Evolutionary conservation across 2,329 filamentous ascomycete species (phyloP), one percentile per base, ranked within the genome.

Genomic region (Sporothrix brasiliensis): DNA sequence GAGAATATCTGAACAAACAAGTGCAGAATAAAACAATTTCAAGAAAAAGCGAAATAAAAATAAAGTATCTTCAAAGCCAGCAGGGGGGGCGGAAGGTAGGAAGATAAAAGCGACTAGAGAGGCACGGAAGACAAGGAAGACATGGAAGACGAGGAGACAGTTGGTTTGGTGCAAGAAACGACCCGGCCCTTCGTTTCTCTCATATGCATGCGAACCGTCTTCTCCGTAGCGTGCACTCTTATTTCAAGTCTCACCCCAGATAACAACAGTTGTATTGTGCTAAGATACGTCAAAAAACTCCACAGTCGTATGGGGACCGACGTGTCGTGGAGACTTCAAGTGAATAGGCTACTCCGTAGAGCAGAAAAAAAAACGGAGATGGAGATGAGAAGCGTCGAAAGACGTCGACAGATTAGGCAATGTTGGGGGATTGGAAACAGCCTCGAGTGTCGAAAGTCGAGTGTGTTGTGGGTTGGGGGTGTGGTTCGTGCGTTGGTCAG

Each of bases 391-490:
- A 52, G 21, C 63, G 24, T 66, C 54, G 67, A 39, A 34, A 60
- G 24, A 50, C 16, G 41, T 24, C 47, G 24, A 60, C 53, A 68
- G 50, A 56, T 34, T 21, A 50, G 65, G 65, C 50, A 39, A 54
- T 27, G 50, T 66, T 44, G 16, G 56, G 66, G 58, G 60, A 30
- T 68, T 24, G 53, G 53, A 70, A 70, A 70, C 63, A 67, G 53
- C 61, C 61, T 70, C 54, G 53, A 67, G 54, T n/a, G 54, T 68
- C 39, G 41, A 50, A 47, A 60, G 44, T 16, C 11, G 14, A 44
- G 39, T 4, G 14, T 53, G 24, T 4, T 53, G 52, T 66, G 47
- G 68, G 60, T 66, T 70, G 50, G 60, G 68, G 68, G 49, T 53
- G 68, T 60, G 54, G 47, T 54, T 21, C 47, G 44, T 60, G 56